Base-by-base conservation (phyloP, 2,329 filamentous ascomycete genomes). In the Pyricularia pennisetigena region DNA sequence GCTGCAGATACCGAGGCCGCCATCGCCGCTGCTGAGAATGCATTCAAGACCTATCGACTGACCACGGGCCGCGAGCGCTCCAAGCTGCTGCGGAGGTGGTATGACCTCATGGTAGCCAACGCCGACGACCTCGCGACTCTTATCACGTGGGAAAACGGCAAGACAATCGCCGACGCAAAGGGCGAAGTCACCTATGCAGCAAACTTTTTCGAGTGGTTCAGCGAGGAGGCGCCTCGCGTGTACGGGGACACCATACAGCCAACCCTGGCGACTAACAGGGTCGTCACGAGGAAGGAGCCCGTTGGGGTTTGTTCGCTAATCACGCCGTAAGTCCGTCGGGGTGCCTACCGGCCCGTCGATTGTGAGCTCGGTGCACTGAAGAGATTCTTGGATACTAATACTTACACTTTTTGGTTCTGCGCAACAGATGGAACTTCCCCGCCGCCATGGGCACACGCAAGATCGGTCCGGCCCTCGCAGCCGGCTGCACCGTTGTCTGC, bases 401-500 rank as follows among this genome's bases (percentile, higher is more conserved):
- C 8, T 20, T 9, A 12, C 30, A 12, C 3, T 5, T 26, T 28
- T 23, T 7, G 23, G 26, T 24, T 24, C 65, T 66, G 16, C 92
- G 68, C 24, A 62, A 29, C 41, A 66, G 65, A 10, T 95, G 92
- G 93, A 96, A 97, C 79, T 96, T 96, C 74, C 90, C 90, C 14
- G 87, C 89, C 2, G 89, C 89, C 66, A 92, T 92, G 90, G 87
- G 92, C 71, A 90, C 88, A 7, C 81, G 88, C 69, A 91, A 91
- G 77, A 83, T 88, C 66, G 88, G 86, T 1, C 87, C 92, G 1
- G 91, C 91, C 9, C 83, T 98, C 68, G 95, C 95, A 23, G 94
- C 93, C n/a, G 95, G 95, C 69, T 98, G 94, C 80, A 97, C 94
- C 0, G 91, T 97, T 2, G 94, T 98, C 1, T 89, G 89, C 74